phyloP scores from a whole-genome alignment of 2,329 filamentous ascomycete genomes.

The Aspergillus quadricinctus region DNA sequence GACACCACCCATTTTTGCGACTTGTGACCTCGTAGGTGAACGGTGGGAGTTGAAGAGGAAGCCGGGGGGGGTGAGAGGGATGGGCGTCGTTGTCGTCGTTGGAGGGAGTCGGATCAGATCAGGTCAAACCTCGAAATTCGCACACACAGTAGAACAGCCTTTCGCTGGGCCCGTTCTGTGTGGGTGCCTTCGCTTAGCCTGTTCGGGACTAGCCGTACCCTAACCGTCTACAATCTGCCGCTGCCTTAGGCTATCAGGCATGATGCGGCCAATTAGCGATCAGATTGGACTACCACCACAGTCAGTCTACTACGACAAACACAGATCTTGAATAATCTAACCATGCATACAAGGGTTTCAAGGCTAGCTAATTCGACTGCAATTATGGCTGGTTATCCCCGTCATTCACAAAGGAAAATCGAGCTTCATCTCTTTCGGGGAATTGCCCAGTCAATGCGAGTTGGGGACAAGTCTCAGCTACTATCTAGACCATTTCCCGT shows the following conservation, averaged over 20 bases:
- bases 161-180: constrained; percentile 32
- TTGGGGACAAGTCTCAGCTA: no score
- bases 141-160: constrained; percentile 25
- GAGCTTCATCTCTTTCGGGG: no score
- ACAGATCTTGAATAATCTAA: no score
- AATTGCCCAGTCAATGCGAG: no score
- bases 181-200: constrained; percentile 39
- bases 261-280: background rate
- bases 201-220: constrained; percentile 39
- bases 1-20: constrained; percentile 63
- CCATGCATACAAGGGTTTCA: no score
- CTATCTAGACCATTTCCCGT: no score
- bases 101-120: constrained; percentile 25
- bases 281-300: background rate
- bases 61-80: constrained; percentile 30
- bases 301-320: background rate
- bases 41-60: constrained; percentile 28
- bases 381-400: no score
- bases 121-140: constrained; percentile 32
- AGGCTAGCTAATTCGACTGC: no score
- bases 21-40: constrained; percentile 25
- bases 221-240: constrained; percentile 18
- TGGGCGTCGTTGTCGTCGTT: constrained; percentile 38
- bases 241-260: constrained; percentile 12
- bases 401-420: no score